Base-by-base conservation (phyloP, 441 rosid species). In the Corymbia citriodora region DNA sequence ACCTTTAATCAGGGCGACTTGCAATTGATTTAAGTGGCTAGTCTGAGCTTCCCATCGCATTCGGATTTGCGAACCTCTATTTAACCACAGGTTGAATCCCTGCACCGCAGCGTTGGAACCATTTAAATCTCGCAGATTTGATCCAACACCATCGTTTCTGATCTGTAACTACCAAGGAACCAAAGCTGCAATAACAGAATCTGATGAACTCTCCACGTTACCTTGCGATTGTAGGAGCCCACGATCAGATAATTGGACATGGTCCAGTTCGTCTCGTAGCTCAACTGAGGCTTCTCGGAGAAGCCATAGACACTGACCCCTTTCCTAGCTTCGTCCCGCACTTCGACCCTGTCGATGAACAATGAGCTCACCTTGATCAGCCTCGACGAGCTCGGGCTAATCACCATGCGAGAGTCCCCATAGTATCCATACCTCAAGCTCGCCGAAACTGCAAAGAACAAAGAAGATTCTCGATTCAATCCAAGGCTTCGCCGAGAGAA, bases 31-130 rank as follows among this genome's bases (percentile, higher is more conserved):
- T 23, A 92, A 87, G 89, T 61, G 92, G 90, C 93, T 93, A 27
- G 89, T 89, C 91, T 92, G 94, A 91, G 95, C 93, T 90, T 93
- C 94, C 94, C 94, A 95, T 91, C 92, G 92, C 91, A 93, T 91
- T 53, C 90, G 91, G 63, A 96, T 89, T 89, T 90, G 88, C 21
- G 97, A 96, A 54, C 96, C 97, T 90, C 92, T 93, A 89, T 96
- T 96, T 91, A 96, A 83, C 97, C 97, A 96, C 92, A 94, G 70
- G 87, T 93, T 91, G 92, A 95, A 94, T 29, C 96, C 96, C 97
- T 96, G 93, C 59, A 92, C 88, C 88, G 18, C 36, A 55, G 54
- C 52, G 74, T 89, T n/a, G 29, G 65, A 29, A 68, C 19, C 90
- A 33, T 79, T 15, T 8, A 57, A 45, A 55, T 61, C 57, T n/a